Evolutionary conservation across 2,329 filamentous ascomycete species (phyloP), one percentile per base, ranked within the genome.

Genomic region (Cytospora piceicola): DNA sequence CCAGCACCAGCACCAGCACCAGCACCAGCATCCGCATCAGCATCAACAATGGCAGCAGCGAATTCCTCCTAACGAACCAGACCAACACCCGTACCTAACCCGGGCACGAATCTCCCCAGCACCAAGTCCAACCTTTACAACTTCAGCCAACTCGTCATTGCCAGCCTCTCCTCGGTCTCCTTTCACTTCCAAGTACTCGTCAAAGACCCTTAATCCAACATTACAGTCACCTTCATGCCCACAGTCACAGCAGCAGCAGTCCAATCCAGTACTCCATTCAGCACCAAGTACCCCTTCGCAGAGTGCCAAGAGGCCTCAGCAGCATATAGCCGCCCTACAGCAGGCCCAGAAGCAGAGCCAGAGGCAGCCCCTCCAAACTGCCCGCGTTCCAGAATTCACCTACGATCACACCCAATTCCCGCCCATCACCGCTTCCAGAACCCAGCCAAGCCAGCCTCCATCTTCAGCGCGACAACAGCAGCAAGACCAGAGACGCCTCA

Each of bases 141-240:
- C 66, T 36, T 29, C 61, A 34, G 39, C 77, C 70, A 78, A 77
- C 71, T 78, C 80, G 71, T 74, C 74, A 68, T 82, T 81, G 67
- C 79, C 80, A 65, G 78, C 77, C 71, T 81, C 81, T 61, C 77
- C 78, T 58, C 75, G 75, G 64, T 80, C 80, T 63, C 80, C 80
- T 68, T 81, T 82, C 70, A 78, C 81, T 68, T 81, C 82, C 69
- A 78, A 77, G 51, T 80, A 81, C 72, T 77, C 77, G 64, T 76
- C 79, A 69, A 76, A 73, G 71, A 77, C 73, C 29, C 63, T 60
- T 22, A 57, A 59, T 65, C 39, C 58, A 57, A 32, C 57, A 39
- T 58, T 49, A 34, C 55, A 54, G 49, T 67, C 61, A n/a, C 36
- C 29, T n/a, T 46, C 53, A 22, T 53, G 52, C 17, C 34, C 42